These are phyloP conservation scores for Bathelium albidoporum DNA, from an alignment of 495 filamentous ascomycete genomes.

Conservation along the genomic window DNA sequence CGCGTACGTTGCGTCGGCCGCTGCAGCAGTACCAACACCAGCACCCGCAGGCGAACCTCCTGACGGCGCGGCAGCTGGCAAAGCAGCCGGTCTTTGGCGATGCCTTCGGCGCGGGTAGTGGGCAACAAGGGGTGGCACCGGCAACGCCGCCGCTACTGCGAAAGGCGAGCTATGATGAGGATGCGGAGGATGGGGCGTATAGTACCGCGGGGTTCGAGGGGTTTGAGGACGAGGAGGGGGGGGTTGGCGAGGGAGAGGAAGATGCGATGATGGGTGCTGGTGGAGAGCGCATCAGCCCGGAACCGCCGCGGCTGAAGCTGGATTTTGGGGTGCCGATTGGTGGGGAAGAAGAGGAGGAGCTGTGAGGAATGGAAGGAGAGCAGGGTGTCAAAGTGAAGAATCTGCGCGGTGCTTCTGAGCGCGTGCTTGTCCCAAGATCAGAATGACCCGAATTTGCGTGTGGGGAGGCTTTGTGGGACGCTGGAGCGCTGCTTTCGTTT, in stretches of 20 bases:
- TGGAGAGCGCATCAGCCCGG: not conserved
- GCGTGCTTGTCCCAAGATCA: not conserved
- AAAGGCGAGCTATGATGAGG: slow-evolving; percentile 30
- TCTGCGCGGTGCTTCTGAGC: too few species aligned
- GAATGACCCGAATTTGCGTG: not conserved
- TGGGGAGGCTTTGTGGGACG: not conserved
- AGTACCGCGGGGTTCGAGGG: slow-evolving; percentile 24
- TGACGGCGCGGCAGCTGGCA: slow-evolving; percentile 13
- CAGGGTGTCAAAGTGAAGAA: too few species aligned
- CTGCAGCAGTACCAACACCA: not conserved
- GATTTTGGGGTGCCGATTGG: slow-evolving; percentile 2
- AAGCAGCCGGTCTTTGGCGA: slow-evolving; percentile 5
- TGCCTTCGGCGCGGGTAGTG: not conserved
- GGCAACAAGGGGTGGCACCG: not conserved
- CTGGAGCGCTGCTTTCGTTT: not conserved
- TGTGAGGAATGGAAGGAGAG: not conserved
- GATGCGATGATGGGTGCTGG: not conserved
- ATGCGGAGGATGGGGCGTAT: slow-evolving; percentile 26
- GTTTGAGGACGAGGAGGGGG: slow-evolving; percentile 21
- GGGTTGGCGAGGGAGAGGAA: not conserved
- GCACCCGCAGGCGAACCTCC: too few species aligned
- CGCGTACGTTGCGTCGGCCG: not conserved
- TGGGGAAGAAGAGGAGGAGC: not conserved
- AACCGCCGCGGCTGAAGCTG: not conserved
- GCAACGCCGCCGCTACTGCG: slow-evolving; percentile 39